Conservation (phyloP, 1,284 basidiomycete genomes). For the Prillingera fragicola region DNA sequence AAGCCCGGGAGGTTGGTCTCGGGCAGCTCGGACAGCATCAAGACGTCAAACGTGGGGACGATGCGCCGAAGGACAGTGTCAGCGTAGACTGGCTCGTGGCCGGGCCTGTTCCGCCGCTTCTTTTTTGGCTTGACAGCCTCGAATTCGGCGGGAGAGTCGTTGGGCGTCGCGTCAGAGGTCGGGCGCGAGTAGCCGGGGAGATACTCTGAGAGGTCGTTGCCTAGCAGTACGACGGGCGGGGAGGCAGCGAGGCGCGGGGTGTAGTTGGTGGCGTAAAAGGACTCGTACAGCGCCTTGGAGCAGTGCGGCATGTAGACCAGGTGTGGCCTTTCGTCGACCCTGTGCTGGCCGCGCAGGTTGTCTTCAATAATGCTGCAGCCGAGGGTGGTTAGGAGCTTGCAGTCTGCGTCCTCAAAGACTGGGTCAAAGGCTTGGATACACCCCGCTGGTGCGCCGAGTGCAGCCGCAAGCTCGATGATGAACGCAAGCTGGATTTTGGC, state of each 20-base stretch:
- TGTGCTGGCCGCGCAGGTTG: constrained; percentile 31
- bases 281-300: constrained; percentile 38
- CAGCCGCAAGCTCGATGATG: constrained; percentile 15
- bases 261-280: constrained; percentile 32
- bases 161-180: neutral
- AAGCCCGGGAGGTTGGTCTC: constrained; percentile 44
- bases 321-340: constrained; percentile 16
- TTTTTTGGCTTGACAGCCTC: constrained; percentile 43
- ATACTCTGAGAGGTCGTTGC: constrained; percentile 42
- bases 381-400: constrained; percentile 19
- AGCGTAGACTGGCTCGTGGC: constrained; percentile 7
- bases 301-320: constrained; percentile 44
- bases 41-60: constrained; percentile 31
- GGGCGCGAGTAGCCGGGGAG: constrained; percentile 19
- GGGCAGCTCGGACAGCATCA: constrained; percentile 27
- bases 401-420: constrained; percentile 34
- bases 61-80: constrained; percentile 37
- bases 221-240: constrained; percentile 27
- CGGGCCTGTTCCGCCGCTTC: constrained; percentile 32
- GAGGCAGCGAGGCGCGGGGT: constrained; percentile 8
- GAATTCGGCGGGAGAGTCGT: constrained; percentile 6
- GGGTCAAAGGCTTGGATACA: constrained; percentile 36
- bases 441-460: constrained; percentile 7
- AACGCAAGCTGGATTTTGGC: constrained; percentile 44
- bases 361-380: constrained; percentile 24